These are phyloP conservation scores for Phytomonas francai DNA, from an alignment of 208 protist species.

Conservation along the genomic window DNA sequence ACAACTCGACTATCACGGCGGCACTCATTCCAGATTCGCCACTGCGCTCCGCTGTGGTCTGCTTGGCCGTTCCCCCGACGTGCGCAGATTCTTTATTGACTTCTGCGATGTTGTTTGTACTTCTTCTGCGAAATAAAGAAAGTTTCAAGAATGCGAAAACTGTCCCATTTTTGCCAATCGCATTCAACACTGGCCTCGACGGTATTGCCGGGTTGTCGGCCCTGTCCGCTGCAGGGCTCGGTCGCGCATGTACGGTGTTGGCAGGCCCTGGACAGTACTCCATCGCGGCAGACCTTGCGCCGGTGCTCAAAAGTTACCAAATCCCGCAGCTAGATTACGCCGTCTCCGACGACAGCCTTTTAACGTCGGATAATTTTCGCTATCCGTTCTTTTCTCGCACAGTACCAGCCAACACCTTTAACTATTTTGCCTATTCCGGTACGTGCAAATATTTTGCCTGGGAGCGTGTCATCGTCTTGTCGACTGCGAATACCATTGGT, in stretches of 20 bases:
- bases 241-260: constrained; percentile 59
- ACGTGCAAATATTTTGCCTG: constrained; percentile 65
- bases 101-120: constrained; percentile 48
- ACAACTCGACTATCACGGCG: constrained; percentile 22
- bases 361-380: constrained; percentile 37
- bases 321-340: constrained; percentile 74
- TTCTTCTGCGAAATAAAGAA: constrained; percentile 38
- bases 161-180: constrained; percentile 45
- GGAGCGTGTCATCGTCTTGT: constrained; percentile 78
- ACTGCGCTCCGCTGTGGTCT: constrained; percentile 44
- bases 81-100: constrained; percentile 50
- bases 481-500: constrained; percentile 52
- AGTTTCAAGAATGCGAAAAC: constrained; percentile 11
- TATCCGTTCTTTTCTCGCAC: constrained; percentile 81
- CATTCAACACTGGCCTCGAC: constrained; percentile 54
- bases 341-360: constrained; percentile 44
- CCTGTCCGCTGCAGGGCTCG: constrained; percentile 41
- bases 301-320: constrained; percentile 72
- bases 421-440: constrained; percentile 45
- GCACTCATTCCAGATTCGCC: constrained; percentile 49
- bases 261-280: constrained; percentile 45
- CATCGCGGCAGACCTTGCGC: constrained; percentile 49
- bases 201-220: constrained; percentile 60
- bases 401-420: constrained; percentile 38
- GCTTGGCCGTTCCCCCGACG: constrained; percentile 50